Conservation (phyloP, 2,329 filamentous ascomycete species). For the Fusarium azukiicola region DNA sequence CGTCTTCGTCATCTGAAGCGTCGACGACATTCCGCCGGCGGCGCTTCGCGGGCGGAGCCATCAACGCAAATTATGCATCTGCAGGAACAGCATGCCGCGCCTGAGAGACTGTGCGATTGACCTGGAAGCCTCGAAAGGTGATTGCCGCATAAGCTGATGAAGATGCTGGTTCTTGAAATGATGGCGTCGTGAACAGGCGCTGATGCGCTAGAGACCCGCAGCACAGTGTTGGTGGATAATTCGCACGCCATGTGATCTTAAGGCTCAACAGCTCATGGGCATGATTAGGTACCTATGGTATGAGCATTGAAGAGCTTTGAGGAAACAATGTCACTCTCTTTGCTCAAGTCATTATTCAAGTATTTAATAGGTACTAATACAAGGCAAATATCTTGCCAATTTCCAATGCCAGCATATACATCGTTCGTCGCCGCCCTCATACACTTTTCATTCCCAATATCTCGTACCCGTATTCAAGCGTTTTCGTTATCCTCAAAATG, state of each 20-base stretch:
- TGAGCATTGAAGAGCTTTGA: too few relatives aligned
- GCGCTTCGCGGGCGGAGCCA: conserved; percentile 80
- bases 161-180: conserved; percentile 39
- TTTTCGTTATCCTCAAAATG: conserved; percentile 55
- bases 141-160: conserved; percentile 34
- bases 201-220: conserved; percentile 45
- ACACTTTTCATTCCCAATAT: conserved; percentile 22
- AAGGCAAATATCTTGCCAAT: conserved; percentile 17
- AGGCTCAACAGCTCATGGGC: not conserved
- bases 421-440: conserved; percentile 23
- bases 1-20: conserved; percentile 73
- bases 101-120: conserved; percentile 30
- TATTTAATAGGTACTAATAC: not conserved
- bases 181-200: conserved; percentile 45
- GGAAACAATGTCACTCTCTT: not conserved
- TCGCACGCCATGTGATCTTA: conserved; percentile 19
- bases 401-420: conserved; percentile 12
- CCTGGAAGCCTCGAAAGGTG: conserved; percentile 5
- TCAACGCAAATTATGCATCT: conserved; percentile 63
- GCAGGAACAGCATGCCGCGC: conserved; percentile 50
- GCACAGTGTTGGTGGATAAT: conserved; percentile 39
- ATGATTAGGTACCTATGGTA: too few relatives aligned
- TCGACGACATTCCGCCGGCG: conserved; percentile 78
- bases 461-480: conserved; percentile 4
- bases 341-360: not conserved